Percentiles rank a stretch among this genome's conserved stretches.
These are phyloP conservation scores for Cotoneaster glaucophyllus DNA, from an alignment of 306 rosid species.

Conservation along the genomic window DNA sequence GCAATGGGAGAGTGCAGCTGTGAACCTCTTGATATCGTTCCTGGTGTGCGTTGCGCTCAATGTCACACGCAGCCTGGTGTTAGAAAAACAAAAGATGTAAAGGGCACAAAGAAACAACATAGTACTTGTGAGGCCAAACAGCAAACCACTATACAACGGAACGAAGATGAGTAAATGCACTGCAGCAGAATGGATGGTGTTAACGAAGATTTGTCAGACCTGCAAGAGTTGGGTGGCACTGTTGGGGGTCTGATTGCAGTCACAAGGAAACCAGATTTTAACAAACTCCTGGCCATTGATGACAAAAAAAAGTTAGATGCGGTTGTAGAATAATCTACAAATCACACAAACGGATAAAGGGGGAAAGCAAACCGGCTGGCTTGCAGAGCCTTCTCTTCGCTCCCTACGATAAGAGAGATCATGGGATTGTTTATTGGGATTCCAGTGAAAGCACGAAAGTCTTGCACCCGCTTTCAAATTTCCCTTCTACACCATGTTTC, in stretches of 20 bases:
- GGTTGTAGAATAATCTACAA: background rate
- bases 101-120: background rate
- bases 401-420: constrained; percentile 80
- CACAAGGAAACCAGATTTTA: constrained; percentile 90
- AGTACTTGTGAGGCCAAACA: background rate
- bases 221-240: constrained; percentile 95
- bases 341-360: background rate
- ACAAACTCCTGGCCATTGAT: constrained; percentile 52
- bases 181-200: background rate
- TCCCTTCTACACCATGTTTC: constrained; percentile 85
- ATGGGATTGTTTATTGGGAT: constrained; percentile 79
- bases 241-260: constrained; percentile 96
- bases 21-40: constrained; percentile 62
- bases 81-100: background rate
- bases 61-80: constrained; percentile 67
- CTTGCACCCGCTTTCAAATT: constrained; percentile 69
- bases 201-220: constrained; percentile 32
- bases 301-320: constrained; percentile 8
- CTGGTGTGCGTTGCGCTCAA: constrained; percentile 70
- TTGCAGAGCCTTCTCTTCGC: constrained; percentile 79
- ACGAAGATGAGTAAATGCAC: background rate
- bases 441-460: constrained; percentile 73
- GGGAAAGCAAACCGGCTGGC: constrained; percentile 64
- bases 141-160: background rate
- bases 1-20: constrained; percentile 59